Evolutionary conservation across 192 early-diverging fungal genomes (phyloP).

Genomic region (Coemansia sp.): DNA sequence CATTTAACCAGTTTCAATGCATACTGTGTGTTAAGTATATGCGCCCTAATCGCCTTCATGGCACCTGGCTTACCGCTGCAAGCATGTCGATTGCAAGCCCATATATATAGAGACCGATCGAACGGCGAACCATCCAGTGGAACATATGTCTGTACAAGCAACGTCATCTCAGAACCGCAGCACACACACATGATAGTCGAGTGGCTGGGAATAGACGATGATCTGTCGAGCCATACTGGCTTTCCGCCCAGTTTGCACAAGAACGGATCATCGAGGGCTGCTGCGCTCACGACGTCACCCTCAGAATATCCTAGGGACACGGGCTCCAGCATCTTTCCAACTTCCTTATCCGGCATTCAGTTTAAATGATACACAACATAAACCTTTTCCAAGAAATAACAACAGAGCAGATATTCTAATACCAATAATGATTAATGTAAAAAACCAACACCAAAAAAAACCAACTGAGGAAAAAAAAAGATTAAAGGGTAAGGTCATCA

Average conservation of each 20-base stretch:
- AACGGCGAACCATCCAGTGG: constrained; percentile 69
- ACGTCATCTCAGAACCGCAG: constrained; percentile 64
- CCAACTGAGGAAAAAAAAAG: not conserved
- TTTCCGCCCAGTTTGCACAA: constrained; percentile 35
- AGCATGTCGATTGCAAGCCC: constrained; percentile 73
- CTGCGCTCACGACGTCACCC: constrained; percentile 18
- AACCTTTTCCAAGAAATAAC: not conserved
- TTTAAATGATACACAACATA: not conserved
- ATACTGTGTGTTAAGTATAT: constrained; percentile 66
- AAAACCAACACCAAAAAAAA: not conserved
- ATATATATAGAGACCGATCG: constrained; percentile 78
- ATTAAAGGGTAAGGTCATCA: not conserved
- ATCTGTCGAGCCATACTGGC: constrained; percentile 39
- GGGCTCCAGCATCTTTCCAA: not conserved
- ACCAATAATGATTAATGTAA: not conserved
- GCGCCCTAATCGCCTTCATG: constrained; percentile 62
- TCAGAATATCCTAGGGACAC: constrained; percentile 40
- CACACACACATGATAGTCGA: constrained; percentile 49
- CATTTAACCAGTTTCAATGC: constrained; percentile 56
- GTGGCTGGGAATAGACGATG: constrained; percentile 22
- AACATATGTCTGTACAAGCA: constrained; percentile 74
- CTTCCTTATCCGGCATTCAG: not conserved
- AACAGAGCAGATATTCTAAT: not conserved
- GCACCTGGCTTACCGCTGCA: constrained; percentile 70
- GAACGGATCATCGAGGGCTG: constrained; percentile 23